Evolutionary conservation across 441 rosid genomes (phyloP).

Genomic region (Manihot esculenta): DNA sequence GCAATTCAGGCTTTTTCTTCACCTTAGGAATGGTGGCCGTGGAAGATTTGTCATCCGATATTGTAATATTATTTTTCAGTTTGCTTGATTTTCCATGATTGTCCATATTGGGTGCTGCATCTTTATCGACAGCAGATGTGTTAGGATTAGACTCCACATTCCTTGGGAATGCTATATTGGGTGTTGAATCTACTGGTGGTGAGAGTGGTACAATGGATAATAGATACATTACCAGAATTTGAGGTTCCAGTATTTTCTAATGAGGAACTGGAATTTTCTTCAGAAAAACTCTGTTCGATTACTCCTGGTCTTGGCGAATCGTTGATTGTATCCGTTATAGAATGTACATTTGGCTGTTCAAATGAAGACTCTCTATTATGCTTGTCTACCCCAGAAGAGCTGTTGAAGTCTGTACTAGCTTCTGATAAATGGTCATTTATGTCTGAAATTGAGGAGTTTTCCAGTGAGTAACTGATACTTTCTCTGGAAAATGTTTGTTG

Average conservation of each 20-base stretch:
- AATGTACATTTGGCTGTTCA: conserved; percentile 12
- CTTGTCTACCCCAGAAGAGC: conserved; percentile 16
- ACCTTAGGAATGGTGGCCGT: conserved; percentile 25
- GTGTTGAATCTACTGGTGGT: conserved; percentile 17
- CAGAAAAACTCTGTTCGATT: conserved; percentile 24
- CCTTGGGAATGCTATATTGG: conserved; percentile 17
- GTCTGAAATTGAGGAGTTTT: conserved; percentile 17
- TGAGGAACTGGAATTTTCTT: conserved; percentile 20
- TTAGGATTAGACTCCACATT: conserved; percentile 18
- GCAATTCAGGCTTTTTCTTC: conserved; percentile 32
- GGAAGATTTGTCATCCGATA: conserved; percentile 21
- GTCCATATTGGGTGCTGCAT: conserved; percentile 18
- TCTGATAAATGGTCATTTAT: conserved; percentile 23
- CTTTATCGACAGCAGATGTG: conserved; percentile 25
- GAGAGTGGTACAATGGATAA: conserved; percentile 8
- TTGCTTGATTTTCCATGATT: conserved; percentile 28
- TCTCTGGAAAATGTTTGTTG: conserved; percentile 23
- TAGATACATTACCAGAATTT: conserved; percentile 17
- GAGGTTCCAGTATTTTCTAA: conserved; percentile 20
- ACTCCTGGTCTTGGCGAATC: conserved; percentile 18
- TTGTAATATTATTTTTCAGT: conserved; percentile 20
- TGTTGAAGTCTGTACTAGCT: conserved; percentile 19
- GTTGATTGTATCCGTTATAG: conserved; percentile 4
- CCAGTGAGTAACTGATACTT: conserved; percentile 20
- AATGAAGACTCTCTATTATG: conserved; percentile 15